These are phyloP conservation scores for Fusarium caatingaense DNA, from an alignment of 2,329 filamentous ascomycete species.

Conservation along the genomic window DNA sequence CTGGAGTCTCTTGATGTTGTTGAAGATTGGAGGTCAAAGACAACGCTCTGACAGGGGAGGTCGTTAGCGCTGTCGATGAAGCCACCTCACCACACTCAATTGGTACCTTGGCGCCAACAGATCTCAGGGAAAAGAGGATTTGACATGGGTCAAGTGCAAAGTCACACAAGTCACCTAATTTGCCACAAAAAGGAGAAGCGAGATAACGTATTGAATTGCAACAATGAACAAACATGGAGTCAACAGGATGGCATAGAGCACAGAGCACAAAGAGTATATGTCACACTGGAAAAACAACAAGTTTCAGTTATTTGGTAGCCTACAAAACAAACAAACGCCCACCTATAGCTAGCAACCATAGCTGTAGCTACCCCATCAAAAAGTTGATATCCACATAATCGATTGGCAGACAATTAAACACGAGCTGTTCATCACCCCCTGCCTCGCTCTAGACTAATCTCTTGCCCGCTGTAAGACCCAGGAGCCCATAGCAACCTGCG, in stretches of 20 bases:
- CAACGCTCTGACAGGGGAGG: neutral
- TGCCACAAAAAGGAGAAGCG: slow-evolving; percentile 12
- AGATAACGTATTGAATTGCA: slow-evolving; percentile 1
- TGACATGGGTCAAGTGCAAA: neutral
- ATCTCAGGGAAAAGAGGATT: neutral
- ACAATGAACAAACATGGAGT: neutral
- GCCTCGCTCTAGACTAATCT: neutral
- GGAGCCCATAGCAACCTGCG: slow-evolving; percentile 22
- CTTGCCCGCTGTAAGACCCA: slow-evolving; percentile 15
- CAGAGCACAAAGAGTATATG: neutral
- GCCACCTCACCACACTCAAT: neutral
- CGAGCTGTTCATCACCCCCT: neutral
- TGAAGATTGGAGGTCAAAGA: neutral
- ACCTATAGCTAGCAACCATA: neutral
- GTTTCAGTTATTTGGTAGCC: neutral
- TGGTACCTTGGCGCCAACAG: neutral
- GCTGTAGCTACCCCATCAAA: slow-evolving; percentile 2
- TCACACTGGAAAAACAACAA: neutral
- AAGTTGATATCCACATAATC: slow-evolving; percentile 4
- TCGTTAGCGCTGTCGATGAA: slow-evolving; percentile 3
- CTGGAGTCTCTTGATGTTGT: neutral
- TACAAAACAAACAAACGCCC: neutral
- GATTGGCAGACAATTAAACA: slow-evolving; percentile 10
- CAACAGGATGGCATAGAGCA: too few species aligned
- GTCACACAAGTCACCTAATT: slow-evolving; percentile 5